Conservation (phyloP, 1,284 basidiomycete genomes). For the Wallemia hederae region DNA sequence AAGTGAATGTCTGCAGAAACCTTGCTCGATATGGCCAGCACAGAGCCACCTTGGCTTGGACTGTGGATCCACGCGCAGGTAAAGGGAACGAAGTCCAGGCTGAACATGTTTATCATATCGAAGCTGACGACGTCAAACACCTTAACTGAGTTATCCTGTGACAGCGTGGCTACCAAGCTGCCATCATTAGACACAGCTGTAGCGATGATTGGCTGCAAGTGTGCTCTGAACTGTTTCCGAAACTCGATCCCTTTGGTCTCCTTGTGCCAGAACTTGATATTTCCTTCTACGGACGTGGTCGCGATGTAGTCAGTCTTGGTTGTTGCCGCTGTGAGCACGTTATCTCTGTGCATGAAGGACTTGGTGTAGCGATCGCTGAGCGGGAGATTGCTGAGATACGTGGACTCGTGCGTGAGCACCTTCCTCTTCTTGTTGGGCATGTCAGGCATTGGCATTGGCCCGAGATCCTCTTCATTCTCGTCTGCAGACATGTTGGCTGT, state of each 20-base stretch:
- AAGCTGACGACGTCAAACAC: constrained; percentile 96
- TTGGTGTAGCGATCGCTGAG: constrained; percentile 79
- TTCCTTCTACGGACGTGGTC: constrained; percentile 80
- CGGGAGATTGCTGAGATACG: constrained; percentile 76
- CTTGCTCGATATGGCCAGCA: constrained; percentile 68
- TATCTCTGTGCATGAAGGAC: constrained; percentile 91
- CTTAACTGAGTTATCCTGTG: constrained; percentile 59
- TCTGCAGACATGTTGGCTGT: neutral
- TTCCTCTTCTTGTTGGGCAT: constrained; percentile 14
- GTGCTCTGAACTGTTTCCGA: constrained; percentile 78
- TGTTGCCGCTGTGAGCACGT: constrained; percentile 25
- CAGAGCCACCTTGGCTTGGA: constrained; percentile 52
- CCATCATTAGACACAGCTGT: constrained; percentile 79
- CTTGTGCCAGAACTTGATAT: constrained; percentile 97
- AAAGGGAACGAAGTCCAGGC: constrained; percentile 52
- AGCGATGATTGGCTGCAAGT: constrained; percentile 45
- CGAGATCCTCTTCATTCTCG: constrained; percentile 12
- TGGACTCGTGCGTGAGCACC: constrained; percentile 43
- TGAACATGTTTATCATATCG: constrained; percentile 97
- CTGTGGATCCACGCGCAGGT: constrained; percentile 80
- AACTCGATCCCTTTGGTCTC: constrained; percentile 74
- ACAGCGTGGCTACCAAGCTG: constrained; percentile 60
- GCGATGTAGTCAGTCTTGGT: constrained; percentile 65
- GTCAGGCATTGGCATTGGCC: constrained; percentile 14
- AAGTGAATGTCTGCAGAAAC: constrained; percentile 44